Evolutionary conservation across 2,329 filamentous ascomycete species (phyloP).

Genomic region (Stachybotrys chartarum): DNA sequence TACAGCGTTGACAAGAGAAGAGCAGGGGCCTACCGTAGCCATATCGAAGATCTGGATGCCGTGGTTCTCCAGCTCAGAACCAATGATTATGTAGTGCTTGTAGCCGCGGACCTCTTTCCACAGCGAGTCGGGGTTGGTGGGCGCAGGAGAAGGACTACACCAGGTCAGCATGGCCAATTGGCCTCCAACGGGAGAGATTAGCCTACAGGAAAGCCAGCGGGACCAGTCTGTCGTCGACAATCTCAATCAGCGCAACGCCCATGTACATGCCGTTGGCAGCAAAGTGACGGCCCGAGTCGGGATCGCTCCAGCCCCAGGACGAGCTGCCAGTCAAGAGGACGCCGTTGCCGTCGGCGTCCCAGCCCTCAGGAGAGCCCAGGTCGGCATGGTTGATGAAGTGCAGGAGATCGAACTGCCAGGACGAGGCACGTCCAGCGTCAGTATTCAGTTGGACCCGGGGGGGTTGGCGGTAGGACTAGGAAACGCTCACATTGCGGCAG

Average conservation of each 20-base stretch:
- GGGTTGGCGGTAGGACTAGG: background rate
- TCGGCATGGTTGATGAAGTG: constrained; percentile 46
- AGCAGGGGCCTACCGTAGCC: constrained; percentile 13
- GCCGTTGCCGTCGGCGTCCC: constrained; percentile 3
- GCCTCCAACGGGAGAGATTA: background rate
- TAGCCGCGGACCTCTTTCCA: constrained; percentile 28
- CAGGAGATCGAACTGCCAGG: constrained; percentile 31
- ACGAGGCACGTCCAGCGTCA: background rate
- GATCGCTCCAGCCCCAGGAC: constrained; percentile 34
- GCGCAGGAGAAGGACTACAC: constrained; percentile 18
- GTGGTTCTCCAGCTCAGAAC: constrained; percentile 35
- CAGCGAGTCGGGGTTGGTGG: constrained; percentile 4
- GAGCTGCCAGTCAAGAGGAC: constrained; percentile 16
- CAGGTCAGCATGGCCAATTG: background rate
- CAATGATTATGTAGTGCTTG: constrained; percentile 24
- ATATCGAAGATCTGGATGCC: constrained; percentile 56
- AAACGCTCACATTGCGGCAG: constrained; percentile 19
- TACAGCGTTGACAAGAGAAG: background rate
- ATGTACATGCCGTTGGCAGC: constrained; percentile 20
- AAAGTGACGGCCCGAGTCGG: constrained; percentile 22
- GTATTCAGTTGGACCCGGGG: background rate
- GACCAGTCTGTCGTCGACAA: constrained; percentile 32
- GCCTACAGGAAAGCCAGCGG: constrained; percentile 33
- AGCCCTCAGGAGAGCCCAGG: constrained; percentile 32
- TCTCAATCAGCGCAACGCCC: constrained; percentile 37